phyloP scores from a whole-genome alignment of 1,284 basidiomycete genomes.

The Gymnopus androsaceus region DNA sequence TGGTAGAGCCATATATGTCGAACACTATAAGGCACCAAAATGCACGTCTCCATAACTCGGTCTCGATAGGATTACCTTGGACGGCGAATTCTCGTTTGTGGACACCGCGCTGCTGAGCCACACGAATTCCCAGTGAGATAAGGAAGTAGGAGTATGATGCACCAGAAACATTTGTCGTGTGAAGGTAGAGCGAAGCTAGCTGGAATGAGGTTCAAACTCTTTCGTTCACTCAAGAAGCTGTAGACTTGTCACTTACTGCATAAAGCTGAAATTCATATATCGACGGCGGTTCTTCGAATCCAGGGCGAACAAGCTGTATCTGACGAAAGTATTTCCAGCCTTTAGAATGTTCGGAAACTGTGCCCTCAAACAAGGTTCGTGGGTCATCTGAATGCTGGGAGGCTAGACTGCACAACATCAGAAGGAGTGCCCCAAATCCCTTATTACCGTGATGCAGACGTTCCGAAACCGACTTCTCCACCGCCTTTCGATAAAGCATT shows the following conservation, averaged over 20 bases:
- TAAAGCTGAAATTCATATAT: conserved; percentile 60
- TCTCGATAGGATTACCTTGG: conserved; percentile 10
- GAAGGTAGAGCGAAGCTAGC: conserved; percentile 13
- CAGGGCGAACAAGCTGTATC: conserved; percentile 45
- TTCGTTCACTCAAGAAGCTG: neutral
- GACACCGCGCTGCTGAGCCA: conserved; percentile 16
- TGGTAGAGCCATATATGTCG: conserved; percentile 14
- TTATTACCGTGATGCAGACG: conserved; percentile 53
- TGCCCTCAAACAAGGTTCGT: conserved; percentile 45
- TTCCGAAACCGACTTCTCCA: conserved; percentile 50
- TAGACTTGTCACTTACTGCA: conserved; percentile 20
- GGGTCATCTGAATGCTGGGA: conserved; percentile 62
- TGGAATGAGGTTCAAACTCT: neutral
- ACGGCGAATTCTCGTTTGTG: conserved; percentile 9
- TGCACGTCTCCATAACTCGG: conserved; percentile 18
- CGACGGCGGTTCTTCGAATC: conserved; percentile 45
- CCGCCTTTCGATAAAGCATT: conserved; percentile 65
- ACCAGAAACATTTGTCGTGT: conserved; percentile 7
- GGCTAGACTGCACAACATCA: conserved; percentile 66
- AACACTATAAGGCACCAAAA: conserved; percentile 17
- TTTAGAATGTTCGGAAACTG: conserved; percentile 40
- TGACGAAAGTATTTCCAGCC: conserved; percentile 64
- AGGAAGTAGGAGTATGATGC: conserved; percentile 14
- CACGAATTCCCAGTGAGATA: conserved; percentile 14
- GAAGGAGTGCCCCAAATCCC: conserved; percentile 60